phyloP scores from a whole-genome alignment of 306 rosid genomes.

The Castanospermum australe region DNA sequence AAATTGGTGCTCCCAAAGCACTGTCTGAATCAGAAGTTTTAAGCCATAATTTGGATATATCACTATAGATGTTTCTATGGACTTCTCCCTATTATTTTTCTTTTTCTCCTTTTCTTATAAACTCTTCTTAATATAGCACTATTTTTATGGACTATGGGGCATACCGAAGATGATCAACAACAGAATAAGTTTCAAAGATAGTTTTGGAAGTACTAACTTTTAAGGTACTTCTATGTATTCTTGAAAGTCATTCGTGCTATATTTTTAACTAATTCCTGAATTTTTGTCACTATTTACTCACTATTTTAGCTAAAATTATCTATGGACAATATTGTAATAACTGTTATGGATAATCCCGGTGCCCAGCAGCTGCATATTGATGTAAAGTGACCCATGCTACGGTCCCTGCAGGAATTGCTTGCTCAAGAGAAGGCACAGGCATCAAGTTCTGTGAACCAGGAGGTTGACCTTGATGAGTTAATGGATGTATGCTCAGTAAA shows the following conservation, averaged over 20 bases:
- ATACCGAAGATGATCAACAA: not conserved
- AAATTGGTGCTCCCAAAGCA: not conserved
- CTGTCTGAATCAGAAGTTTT: not conserved
- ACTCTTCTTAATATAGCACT: not conserved
- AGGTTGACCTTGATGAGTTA: slow-evolving; percentile 88
- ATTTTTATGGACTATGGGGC: not conserved
- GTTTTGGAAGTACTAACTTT: not conserved
- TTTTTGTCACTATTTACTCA: not conserved
- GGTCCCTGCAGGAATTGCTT: slow-evolving; percentile 62
- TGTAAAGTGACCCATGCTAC: slow-evolving; percentile 12
- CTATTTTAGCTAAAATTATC: not conserved
- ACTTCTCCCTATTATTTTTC: not conserved
- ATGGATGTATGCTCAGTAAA: slow-evolving; percentile 76
- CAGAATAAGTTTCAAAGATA: not conserved
- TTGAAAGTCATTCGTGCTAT: no score
- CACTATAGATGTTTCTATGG: not conserved
- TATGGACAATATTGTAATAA: not conserved
- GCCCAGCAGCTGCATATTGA: not conserved
- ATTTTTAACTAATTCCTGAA: not conserved
- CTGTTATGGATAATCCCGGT: not conserved
- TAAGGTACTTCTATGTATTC: not conserved
- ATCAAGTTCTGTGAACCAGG: slow-evolving; percentile 68
- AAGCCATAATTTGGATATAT: not conserved
- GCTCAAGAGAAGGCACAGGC: slow-evolving; percentile 54
- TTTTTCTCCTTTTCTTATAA: not conserved